Conservation (phyloP, 2,329 filamentous ascomycete genomes). For the Penicillium sp. region DNA sequence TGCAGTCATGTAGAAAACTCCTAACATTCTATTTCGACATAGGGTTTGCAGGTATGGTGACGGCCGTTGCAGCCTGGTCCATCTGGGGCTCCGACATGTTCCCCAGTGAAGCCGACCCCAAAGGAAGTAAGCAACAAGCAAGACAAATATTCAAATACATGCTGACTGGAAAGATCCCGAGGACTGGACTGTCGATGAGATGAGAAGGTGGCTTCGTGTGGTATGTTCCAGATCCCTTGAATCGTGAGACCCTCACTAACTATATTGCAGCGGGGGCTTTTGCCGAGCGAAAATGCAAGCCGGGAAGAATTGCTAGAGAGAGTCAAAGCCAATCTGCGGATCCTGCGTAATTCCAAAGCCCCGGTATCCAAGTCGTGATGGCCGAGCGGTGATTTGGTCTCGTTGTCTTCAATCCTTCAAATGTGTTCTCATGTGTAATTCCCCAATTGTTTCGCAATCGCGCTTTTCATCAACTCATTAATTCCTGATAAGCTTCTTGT, state of each 20-base stretch:
- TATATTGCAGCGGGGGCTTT: slow-evolving; percentile 58
- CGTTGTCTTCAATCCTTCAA: not conserved
- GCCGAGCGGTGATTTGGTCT: not conserved
- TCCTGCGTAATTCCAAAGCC: slow-evolving; percentile 33
- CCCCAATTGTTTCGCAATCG: not conserved
- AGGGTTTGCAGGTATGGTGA: slow-evolving; percentile 80
- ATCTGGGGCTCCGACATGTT: slow-evolving; percentile 89
- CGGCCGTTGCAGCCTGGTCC: slow-evolving; percentile 76
- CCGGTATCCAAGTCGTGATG: slow-evolving; percentile 10
- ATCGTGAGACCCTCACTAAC: not conserved
- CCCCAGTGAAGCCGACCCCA: slow-evolving; percentile 72
- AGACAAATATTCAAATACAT: not conserved
- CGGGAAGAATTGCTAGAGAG: slow-evolving; percentile 66
- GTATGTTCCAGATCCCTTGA: slow-evolving; percentile 55
- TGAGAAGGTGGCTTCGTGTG: slow-evolving; percentile 75
- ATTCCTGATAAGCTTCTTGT: not conserved
- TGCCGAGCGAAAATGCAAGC: slow-evolving; percentile 60
- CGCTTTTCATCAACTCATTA: not conserved
- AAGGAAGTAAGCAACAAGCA: slow-evolving; percentile 56
- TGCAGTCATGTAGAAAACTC: slow-evolving; percentile 1
- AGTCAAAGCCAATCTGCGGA: slow-evolving; percentile 67
- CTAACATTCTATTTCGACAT: slow-evolving; percentile 28
- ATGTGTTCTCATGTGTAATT: not conserved
- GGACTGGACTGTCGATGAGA: slow-evolving; percentile 76
- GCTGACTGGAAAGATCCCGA: slow-evolving; percentile 54